Evolutionary conservation across 306 rosid genomes (phyloP), one percentile per base, ranked within the genome.

Genomic region (Cicer judaicum): DNA sequence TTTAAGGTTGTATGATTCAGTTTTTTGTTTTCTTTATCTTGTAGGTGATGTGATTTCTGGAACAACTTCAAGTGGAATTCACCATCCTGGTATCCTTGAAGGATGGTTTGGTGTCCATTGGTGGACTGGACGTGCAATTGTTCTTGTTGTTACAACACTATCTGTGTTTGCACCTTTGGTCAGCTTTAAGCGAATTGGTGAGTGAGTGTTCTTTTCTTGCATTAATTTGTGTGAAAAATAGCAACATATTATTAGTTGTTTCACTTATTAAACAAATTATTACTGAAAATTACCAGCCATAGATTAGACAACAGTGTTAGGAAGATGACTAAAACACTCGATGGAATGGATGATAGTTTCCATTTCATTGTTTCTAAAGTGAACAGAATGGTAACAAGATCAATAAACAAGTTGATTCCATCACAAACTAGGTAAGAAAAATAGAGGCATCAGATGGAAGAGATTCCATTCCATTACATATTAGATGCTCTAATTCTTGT

Each of bases 41-140:
- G 81, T 62, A 92, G 98, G 98, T 69, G 98, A 92, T 76, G 98
- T 92, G 85, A 84, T 92, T 40, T 92, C 98, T 36, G 98, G 98
- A 78, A 92, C 98, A 65, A 76, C 96, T 68, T 85, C 96, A 34
- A 80, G 79, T 81, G 91, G 83, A 76, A 82, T 63, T 87, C 96
- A 90, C 82, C 98, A 92, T 56, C 29, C 80, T 1, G 98, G 98
- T 49, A 77, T 92, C 11, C 86, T 92, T 68, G 98, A 92, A 86
- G 96, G 96, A 59, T 88, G 98, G 98, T 92, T 92, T 82, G 98
- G 98, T 73, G 85, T 53, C 46, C 87, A 86, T 10, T 90, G 96
- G 98, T 92, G 94, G 98, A 92, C 87, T 48, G 91, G 87, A 19
- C 92, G 96, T 19, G 10, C 80, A 59, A 36, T 86, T 75, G 79